A percentile compares a stretch with the other conserved stretches of the same genome.
These are phyloP conservation scores for Prunus dulcis DNA, from an alignment of 306 rosid species.

Conservation along the genomic window DNA sequence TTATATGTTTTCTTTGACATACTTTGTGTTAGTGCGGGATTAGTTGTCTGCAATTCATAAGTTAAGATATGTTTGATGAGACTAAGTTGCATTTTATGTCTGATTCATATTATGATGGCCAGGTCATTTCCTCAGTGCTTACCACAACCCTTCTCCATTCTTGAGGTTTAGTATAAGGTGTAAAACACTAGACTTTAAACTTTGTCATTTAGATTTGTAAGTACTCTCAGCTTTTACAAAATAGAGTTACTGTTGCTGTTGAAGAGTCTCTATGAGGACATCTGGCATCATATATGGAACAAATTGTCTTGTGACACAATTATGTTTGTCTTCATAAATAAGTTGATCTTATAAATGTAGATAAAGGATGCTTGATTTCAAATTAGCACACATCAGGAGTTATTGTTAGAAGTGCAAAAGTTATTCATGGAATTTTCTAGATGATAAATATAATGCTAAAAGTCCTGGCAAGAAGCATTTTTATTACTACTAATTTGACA, in stretches of 20 bases:
- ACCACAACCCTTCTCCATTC: background rate
- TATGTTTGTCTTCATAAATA: background rate
- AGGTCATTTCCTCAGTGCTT: background rate
- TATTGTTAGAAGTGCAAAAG: conserved; percentile 5
- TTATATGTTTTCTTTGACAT: background rate
- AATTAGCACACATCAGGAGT: background rate
- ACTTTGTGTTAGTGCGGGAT: background rate
- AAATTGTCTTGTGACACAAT: background rate
- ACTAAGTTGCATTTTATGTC: background rate
- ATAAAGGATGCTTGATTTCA: background rate
- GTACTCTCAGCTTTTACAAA: background rate
- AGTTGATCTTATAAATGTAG: background rate
- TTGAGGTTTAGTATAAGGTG: background rate
- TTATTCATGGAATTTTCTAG: conserved; percentile 7
- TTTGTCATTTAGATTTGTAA: background rate
- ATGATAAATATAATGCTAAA: conserved; percentile 1
- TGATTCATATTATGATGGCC: background rate
- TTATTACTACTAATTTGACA: conserved; percentile 13
- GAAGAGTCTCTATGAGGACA: background rate
- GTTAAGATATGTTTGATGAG: background rate
- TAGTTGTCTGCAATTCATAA: background rate
- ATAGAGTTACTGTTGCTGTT: background rate
- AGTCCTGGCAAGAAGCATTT: conserved; percentile 7
- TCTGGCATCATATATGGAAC: background rate
- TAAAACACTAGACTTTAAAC: background rate